Evolutionary conservation across 352 stramenopile species (phyloP), one percentile per base, ranked within the genome.

Genomic region (Phytophthora pinifolia): DNA sequence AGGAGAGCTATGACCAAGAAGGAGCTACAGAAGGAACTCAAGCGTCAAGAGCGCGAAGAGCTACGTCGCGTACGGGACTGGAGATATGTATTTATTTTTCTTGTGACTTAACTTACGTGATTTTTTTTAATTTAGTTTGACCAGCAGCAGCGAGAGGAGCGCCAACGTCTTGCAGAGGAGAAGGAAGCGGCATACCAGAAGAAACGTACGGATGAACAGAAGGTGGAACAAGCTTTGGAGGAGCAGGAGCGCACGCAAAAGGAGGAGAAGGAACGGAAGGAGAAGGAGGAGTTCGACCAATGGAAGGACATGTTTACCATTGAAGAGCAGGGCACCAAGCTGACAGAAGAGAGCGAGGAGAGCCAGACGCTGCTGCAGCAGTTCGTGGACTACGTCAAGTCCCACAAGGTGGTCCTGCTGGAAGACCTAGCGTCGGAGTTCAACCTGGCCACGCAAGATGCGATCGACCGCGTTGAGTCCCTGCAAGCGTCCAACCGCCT

Each of bases 1-100:
- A n/a, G n/a, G n/a, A n/a, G n/a, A n/a, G n/a, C n/a, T 34, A 84
- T 87, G 76, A 88, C 72, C 27, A 88, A 86, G 70, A 88, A 83
- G 34, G 83, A 90, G 57, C 55, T 92, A 42, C 72, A 85, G 51
- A 90, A 90, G 70, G 83, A 89, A 42, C 65, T 86, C 7, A 89
- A 90, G 65, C 78, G 75, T 48, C 79, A 73, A 34, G 83, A 92
- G 64, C 72, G 78, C 4, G 83, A 92, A 57, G 73, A 88, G 31
- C 59, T 88, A 47, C 83, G 83, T n/a, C 69, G 59, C 53, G 83
- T 90, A 59, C 2, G 65, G 33, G 8, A 18, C 8, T 41, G 6
- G 18, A 33, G 31, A 22, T 22, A 9, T 29, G 14, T 10, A 37
- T 10, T 5, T 51, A 36, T 46, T 27, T 3, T 31, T 5, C 2